Conservation (phyloP, 805 yeast genomes). For the Kluyveromyces wickerhamii region DNA sequence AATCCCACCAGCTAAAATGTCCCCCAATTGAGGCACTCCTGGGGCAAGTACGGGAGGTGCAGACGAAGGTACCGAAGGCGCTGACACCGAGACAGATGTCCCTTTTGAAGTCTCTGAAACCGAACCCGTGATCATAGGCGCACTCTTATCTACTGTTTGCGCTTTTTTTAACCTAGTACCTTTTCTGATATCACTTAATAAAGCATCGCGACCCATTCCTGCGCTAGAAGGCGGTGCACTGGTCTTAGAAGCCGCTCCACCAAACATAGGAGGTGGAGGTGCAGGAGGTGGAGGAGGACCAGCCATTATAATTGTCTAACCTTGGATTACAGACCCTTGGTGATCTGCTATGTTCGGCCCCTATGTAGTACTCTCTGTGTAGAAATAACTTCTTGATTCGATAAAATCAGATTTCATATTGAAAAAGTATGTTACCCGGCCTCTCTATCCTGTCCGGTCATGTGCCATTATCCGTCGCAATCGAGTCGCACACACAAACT, state of each 20-base stretch:
- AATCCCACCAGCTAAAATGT: slow-evolving; percentile 57
- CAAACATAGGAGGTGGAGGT: slow-evolving; percentile 38
- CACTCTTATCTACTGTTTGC: slow-evolving; percentile 58
- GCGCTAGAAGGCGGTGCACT: slow-evolving; percentile 22
- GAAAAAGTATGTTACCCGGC: background rate
- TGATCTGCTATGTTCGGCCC: background rate
- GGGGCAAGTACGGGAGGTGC: slow-evolving; percentile 30
- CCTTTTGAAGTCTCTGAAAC: slow-evolving; percentile 18
- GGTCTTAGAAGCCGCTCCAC: slow-evolving; percentile 28
- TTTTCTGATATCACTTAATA: slow-evolving; percentile 78
- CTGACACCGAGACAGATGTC: slow-evolving; percentile 10
- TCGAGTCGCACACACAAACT: no score
- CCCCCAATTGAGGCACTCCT: slow-evolving; percentile 27
- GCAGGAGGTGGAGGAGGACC: slow-evolving; percentile 50
- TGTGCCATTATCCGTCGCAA: no score
- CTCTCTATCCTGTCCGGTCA: no score
- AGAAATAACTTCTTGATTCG: no score
- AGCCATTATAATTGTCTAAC: slow-evolving; percentile 27
- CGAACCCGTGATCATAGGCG: slow-evolving; percentile 42
- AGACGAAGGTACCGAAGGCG: slow-evolving; percentile 13
- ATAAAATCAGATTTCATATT: background rate
- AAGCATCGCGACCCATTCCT: slow-evolving; percentile 40
- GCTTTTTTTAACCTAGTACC: slow-evolving; percentile 56
- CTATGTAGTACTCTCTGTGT: no score
- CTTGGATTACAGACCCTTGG: background rate